These are phyloP conservation scores for Geotrichum ghanense DNA, from an alignment of 805 yeast genomes.

Conservation along the genomic window DNA sequence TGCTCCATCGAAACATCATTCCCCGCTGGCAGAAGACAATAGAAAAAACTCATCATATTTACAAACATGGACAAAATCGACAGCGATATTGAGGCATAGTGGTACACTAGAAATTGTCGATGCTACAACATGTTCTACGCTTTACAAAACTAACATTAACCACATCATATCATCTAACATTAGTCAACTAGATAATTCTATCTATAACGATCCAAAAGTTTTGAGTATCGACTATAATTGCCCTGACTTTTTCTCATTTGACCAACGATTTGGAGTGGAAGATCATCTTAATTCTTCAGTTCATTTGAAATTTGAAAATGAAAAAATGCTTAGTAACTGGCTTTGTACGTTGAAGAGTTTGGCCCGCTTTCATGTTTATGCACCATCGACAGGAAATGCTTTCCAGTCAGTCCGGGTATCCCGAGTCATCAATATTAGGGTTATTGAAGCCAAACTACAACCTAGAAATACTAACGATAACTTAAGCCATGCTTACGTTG, in stretches of 20 bases:
- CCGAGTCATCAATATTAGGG: background rate
- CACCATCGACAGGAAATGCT: background rate
- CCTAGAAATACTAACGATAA: background rate
- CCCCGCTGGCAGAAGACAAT: background rate
- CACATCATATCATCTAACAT: background rate
- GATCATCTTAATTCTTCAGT: background rate
- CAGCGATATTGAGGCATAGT: background rate
- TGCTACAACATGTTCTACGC: background rate
- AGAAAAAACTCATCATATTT: background rate
- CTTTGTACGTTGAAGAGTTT: background rate
- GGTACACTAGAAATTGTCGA: background rate
- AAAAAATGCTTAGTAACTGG: background rate
- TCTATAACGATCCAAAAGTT: background rate
- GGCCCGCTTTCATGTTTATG: background rate
- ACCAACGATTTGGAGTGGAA: background rate
- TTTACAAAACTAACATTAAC: background rate
- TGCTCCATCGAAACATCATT: background rate
- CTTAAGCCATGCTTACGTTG: background rate
- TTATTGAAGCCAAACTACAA: background rate
- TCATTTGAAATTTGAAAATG: background rate
- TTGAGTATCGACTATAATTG: background rate
- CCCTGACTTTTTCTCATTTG: background rate
- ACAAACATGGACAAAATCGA: background rate
- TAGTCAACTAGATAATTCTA: background rate
- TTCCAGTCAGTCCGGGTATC: background rate